phyloP scores from a whole-genome alignment of 192 early-diverging fungal species.

The Linnemannia hyalina region DNA sequence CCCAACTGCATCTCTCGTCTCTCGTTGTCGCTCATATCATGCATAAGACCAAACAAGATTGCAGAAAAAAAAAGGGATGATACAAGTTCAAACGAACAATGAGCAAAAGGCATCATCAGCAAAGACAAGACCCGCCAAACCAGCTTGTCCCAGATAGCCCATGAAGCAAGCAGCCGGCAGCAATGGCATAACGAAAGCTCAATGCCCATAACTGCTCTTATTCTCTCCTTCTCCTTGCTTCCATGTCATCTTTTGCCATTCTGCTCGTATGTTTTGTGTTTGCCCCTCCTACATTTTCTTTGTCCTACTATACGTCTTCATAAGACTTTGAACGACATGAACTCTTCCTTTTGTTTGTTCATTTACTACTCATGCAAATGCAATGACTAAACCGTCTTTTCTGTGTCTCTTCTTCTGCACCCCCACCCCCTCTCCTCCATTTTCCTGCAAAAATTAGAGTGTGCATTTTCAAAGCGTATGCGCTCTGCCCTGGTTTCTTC shows the following conservation, averaged over 20 bases:
- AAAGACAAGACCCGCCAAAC: not conserved
- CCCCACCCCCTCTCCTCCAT: not conserved
- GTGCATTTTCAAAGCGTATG: not conserved
- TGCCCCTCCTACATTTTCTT: not conserved
- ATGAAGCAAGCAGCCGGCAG: not conserved
- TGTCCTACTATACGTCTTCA: not conserved
- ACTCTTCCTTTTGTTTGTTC: not conserved
- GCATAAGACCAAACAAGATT: slow-evolving; percentile 4
- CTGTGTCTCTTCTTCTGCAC: not conserved
- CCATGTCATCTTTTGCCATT: not conserved
- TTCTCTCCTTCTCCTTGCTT: not conserved
- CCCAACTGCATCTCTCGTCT: not conserved
- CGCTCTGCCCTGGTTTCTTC: too few relatives aligned
- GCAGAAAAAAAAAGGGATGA: not conserved
- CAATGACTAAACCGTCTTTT: not conserved
- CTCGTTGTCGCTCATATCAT: not conserved
- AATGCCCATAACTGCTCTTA: not conserved
- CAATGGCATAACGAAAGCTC: not conserved
- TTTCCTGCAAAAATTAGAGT: not conserved
- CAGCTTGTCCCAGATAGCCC: not conserved
- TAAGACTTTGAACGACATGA: not conserved
- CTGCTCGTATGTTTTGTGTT: too few relatives aligned
- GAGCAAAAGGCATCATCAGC: not conserved
- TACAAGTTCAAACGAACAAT: not conserved
- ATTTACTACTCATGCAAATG: slow-evolving; percentile 6